Evolutionary conservation across 129 eudicot genomes (phyloP).

Genomic region (Arctium lappa): DNA sequence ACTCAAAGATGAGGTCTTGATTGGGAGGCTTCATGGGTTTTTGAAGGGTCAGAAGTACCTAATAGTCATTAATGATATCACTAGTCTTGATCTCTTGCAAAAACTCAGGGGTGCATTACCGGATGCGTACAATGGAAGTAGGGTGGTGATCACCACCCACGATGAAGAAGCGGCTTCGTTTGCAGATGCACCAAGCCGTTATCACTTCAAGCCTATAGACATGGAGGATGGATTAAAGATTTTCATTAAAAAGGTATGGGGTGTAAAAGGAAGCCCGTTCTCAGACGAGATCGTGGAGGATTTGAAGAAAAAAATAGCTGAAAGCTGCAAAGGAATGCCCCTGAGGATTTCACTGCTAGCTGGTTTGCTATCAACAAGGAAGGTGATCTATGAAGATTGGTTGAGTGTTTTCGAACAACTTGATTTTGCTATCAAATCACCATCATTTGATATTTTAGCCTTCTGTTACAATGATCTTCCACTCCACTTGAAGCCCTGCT

Average conservation of each 20-base stretch:
- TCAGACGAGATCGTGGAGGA: constrained; percentile 15
- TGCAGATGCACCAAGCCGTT: constrained; percentile 1
- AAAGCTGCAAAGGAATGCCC: constrained; percentile 41
- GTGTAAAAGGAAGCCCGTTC: constrained; percentile 20
- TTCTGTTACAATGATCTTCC: constrained; percentile 36
- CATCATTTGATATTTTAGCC: constrained; percentile 22
- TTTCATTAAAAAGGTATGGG: constrained; percentile 22
- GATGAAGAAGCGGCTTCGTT: constrained; percentile 20
- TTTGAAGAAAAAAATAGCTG: constrained; percentile 32
- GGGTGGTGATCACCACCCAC: constrained; percentile 44
- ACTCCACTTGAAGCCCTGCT: constrained; percentile 30
- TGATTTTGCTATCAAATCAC: constrained; percentile 7
- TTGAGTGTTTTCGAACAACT: constrained; percentile 12
- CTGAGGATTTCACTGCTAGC: constrained; percentile 34
- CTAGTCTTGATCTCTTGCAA: constrained; percentile 17
- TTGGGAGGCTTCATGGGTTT: not conserved
- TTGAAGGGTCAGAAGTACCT: not conserved
- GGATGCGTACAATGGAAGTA: constrained; percentile 32
- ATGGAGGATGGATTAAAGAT: constrained; percentile 33
- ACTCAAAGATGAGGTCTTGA: constrained; percentile 18
- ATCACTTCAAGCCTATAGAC: constrained; percentile 18
- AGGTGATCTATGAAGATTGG: constrained; percentile 26
- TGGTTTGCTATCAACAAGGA: constrained; percentile 31
- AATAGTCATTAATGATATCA: constrained; percentile 26
- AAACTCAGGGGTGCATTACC: constrained; percentile 24